A percentile compares a stretch with the other conserved stretches of the same genome.
Conservation (phyloP, 2,329 filamentous ascomycete genomes). For the Neoarthrinium moseri region DNA sequence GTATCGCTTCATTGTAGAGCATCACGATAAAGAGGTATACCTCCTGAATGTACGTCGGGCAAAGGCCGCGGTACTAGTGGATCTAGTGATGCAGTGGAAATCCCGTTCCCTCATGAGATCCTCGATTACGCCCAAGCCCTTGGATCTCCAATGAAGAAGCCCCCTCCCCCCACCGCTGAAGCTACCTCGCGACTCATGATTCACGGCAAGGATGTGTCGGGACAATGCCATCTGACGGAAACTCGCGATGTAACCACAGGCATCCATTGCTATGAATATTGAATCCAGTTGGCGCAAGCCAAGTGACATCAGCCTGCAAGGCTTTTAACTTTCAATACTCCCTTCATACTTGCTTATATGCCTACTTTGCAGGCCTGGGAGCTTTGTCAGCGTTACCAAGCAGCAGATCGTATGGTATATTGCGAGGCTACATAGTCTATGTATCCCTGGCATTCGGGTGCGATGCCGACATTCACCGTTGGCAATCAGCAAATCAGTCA, state of each 20-base stretch:
- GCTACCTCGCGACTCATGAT: conserved; percentile 3
- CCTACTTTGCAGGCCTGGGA: not conserved
- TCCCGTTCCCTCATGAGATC: not conserved
- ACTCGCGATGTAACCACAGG: conserved; percentile 8
- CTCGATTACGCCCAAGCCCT: not conserved
- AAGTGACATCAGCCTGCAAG: conserved; percentile 4
- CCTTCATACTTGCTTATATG: not conserved
- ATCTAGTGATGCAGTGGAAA: not conserved
- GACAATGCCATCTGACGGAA: conserved; percentile 7
- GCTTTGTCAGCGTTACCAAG: too few relatives aligned
- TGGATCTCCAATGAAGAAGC: not conserved
- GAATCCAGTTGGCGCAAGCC: not conserved
- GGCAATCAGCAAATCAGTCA: not conserved
- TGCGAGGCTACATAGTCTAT: too few relatives aligned
- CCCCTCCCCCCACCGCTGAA: not conserved
- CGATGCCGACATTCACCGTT: too few relatives aligned
- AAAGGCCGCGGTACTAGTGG: not conserved
- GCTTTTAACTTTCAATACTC: too few relatives aligned
- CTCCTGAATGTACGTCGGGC: too few relatives aligned
- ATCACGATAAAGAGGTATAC: too few relatives aligned
- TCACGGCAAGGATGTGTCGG: conserved; percentile 6
- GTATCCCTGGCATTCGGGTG: too few relatives aligned
- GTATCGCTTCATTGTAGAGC: too few relatives aligned
- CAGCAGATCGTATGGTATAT: too few relatives aligned
- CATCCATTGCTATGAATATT: not conserved